A percentile compares a stretch with the other conserved stretches of the same genome.
These are phyloP conservation scores for Starmerella vitae DNA, from an alignment of 805 yeast genomes.

Conservation along the genomic window DNA sequence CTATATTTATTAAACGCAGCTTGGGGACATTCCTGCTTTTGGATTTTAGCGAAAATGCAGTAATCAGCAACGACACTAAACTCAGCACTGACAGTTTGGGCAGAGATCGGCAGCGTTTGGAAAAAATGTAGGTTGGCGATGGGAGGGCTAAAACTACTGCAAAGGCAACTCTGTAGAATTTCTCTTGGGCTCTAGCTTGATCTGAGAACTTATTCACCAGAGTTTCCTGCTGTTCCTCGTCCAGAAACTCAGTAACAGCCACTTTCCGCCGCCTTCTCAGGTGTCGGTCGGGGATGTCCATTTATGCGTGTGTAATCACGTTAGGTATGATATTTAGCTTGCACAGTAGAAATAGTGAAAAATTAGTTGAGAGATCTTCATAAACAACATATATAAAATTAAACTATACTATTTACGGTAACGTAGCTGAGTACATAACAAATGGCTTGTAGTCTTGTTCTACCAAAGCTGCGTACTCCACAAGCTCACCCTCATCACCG, in stretches of 20 bases:
- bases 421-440: slow-evolving; percentile 56
- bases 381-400: too few relatives aligned
- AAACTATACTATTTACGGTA: slow-evolving; percentile 22
- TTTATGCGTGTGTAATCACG: slow-evolving; percentile 2
- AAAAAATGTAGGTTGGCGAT: slow-evolving; percentile 24
- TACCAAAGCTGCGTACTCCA: slow-evolving; percentile 82
- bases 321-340: too few relatives aligned
- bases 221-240: slow-evolving; percentile 25
- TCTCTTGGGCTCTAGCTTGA: slow-evolving; percentile 20
- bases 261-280: slow-evolving; percentile 12
- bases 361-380: too few relatives aligned
- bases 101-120: slow-evolving; percentile 22
- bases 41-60: slow-evolving; percentile 17
- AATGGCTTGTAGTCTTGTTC: slow-evolving; percentile 96
- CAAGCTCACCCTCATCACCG: slow-evolving; percentile 61
- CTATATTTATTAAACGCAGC: slow-evolving; percentile 13
- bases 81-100: slow-evolving; percentile 24
- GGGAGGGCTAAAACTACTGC: slow-evolving; percentile 23
- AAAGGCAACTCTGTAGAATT: slow-evolving; percentile 21
- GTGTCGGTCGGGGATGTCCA: slow-evolving; percentile 11
- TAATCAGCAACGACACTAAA: slow-evolving; percentile 18
- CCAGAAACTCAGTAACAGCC: slow-evolving; percentile 14
- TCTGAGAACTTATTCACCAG: slow-evolving; percentile 20
- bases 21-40: slow-evolving; percentile 2
- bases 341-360: too few relatives aligned